Evolutionary conservation across 2,329 filamentous ascomycete species (phyloP).

Genomic region (Claviceps pusilla): DNA sequence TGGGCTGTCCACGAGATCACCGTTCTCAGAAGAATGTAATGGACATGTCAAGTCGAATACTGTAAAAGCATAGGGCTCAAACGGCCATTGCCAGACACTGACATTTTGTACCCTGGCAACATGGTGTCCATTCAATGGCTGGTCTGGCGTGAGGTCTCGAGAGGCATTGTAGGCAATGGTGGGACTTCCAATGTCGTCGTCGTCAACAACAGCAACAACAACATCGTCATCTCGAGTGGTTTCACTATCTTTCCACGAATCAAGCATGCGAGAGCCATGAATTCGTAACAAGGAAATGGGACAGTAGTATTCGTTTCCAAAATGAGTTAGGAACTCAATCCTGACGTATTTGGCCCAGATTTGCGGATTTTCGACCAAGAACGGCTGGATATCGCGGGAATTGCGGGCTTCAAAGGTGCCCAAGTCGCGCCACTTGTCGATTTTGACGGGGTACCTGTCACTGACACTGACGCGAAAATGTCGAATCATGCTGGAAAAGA

Average conservation of each 20-base stretch:
- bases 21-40: background rate
- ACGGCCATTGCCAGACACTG: background rate
- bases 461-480: slow-evolving; percentile 85
- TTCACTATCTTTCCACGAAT: slow-evolving; percentile 79
- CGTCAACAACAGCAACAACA: slow-evolving; percentile 20
- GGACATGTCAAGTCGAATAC: slow-evolving; percentile 1
- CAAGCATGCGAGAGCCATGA: slow-evolving; percentile 91
- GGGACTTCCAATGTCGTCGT: slow-evolving; percentile 8
- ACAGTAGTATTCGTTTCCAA: slow-evolving; percentile 93
- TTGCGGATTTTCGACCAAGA: slow-evolving; percentile 81
- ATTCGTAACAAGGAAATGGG: slow-evolving; percentile 80
- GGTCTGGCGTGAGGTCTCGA: background rate
- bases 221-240: slow-evolving; percentile 48
- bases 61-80: background rate
- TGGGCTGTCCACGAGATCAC: background rate
- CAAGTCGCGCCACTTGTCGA: slow-evolving; percentile 79
- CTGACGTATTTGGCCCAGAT: slow-evolving; percentile 92
- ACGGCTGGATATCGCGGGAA: slow-evolving; percentile 84
- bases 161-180: background rate
- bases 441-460: slow-evolving; percentile 84
- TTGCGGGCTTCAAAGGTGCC: slow-evolving; percentile 86
- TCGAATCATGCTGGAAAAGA: slow-evolving; percentile 94
- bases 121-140: background rate
- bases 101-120: background rate
- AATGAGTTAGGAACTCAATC: slow-evolving; percentile 84